Evolutionary conservation across 208 protist species (phyloP), one percentile per base, ranked within the genome.

Genomic region (Acanthamoeba castellanii): DNA sequence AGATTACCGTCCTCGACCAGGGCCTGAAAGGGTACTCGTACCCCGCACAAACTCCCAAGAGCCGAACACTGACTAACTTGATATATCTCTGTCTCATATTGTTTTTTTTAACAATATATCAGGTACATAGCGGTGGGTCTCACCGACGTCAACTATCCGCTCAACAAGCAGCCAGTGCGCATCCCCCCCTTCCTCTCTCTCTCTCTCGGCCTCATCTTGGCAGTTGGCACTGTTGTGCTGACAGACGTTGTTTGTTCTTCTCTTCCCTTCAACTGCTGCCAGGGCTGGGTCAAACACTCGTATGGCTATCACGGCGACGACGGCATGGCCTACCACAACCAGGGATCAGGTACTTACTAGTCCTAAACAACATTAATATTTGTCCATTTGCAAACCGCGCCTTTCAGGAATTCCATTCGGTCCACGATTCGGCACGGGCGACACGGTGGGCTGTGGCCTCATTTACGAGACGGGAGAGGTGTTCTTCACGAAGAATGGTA

Each of bases 401-500:
- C 7, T 76, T 42, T 8, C 34, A 90, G 87, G 90, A 5, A 94
- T 94, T 64, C 90, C 90, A 5, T 94, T 94, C 57, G 90, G 90
- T 30, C 90, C 90, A 14, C 90, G 90, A 7, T 94, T 94, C 72
- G 90, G 90, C 22, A 94, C 90, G 32, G 90, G 90, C 45, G 90
- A 94, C 55, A 84, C 70, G 16, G 50, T 94, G 47, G 90, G 90
- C 50, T 94, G 90, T 84, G 90, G 90, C 32, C 22, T 94, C 30
- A 94, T 72, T 42, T 94, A 85, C 47, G 90, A 47, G 22, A 94
- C 90, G 16, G 90, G 90, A 5, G 90, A 92, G 87, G 90, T 94
- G 30, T 94, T 94, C 52, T 94, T 94, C 90, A 94, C 90, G 22
- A 94, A 94, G 90, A 94, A 94, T 27, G 90, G 90, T 7, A 84